Conservation (phyloP, 495 filamentous ascomycete species). For the Lindgomyces ingoldianus region DNA sequence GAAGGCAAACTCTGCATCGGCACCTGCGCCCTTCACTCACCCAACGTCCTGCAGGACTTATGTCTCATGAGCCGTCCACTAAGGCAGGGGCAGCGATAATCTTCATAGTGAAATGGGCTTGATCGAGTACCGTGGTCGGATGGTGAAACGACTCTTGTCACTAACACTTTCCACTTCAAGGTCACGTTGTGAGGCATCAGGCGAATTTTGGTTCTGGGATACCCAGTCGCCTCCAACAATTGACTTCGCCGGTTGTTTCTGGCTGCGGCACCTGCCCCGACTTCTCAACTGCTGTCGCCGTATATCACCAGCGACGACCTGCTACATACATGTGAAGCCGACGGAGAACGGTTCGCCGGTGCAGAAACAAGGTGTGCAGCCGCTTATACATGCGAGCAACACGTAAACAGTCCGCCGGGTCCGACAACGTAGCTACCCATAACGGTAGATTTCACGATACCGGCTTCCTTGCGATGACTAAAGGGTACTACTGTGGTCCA, state of each 20-base stretch:
- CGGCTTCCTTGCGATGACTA: neutral
- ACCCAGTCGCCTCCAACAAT: too few relatives aligned
- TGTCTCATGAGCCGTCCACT: neutral
- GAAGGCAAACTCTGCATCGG: neutral
- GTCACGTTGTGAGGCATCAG: too few relatives aligned
- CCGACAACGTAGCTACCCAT: neutral
- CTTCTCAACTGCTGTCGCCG: neutral
- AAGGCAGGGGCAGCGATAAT: neutral
- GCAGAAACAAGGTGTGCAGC: slow-evolving; percentile 3
- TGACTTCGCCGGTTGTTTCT: neutral
- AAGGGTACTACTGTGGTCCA: neutral
- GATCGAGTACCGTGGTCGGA: neutral
- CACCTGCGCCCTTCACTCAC: neutral
- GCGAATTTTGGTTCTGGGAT: too few relatives aligned
- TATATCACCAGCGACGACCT: neutral
- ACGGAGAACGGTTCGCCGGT: slow-evolving; percentile 3
- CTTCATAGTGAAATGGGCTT: neutral
- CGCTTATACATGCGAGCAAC: neutral
- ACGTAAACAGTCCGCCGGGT: neutral
- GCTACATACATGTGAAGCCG: neutral
- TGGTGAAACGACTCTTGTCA: neutral
- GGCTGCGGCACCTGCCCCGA: neutral
- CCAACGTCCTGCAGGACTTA: neutral
- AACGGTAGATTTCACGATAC: neutral
- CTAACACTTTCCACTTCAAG: too few relatives aligned